These are phyloP conservation scores for Xanthoconium separans DNA, from an alignment of 1,284 basidiomycete species.

Conservation along the genomic window DNA sequence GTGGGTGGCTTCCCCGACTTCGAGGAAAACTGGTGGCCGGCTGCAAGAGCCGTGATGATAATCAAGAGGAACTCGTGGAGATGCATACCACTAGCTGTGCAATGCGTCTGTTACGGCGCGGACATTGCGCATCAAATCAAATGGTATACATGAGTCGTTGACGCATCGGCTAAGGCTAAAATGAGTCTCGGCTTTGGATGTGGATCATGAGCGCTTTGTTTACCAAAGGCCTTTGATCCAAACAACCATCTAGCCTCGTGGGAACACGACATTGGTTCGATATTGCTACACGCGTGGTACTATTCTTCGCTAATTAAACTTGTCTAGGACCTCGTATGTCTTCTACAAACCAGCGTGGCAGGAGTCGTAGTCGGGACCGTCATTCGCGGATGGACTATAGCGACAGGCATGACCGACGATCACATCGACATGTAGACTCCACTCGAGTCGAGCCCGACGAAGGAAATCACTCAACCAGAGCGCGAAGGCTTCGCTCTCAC, in stretches of 20 bases:
- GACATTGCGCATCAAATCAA: constrained; percentile 25
- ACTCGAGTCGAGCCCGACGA: constrained; percentile 9
- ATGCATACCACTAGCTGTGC: constrained; percentile 9
- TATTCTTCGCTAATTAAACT: not conserved
- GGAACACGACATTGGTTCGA: constrained; percentile 3
- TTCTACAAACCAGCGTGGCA: constrained; percentile 19
- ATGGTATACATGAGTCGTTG: constrained; percentile 5
- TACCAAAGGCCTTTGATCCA: constrained; percentile 29
- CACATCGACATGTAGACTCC: constrained; percentile 16
- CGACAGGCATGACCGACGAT: constrained; percentile 17
- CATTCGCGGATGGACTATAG: constrained; percentile 10
- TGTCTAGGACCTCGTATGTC: constrained; percentile 17
- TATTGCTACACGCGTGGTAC: constrained; percentile 1
- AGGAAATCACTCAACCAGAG: constrained; percentile 5
- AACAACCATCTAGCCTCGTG: constrained; percentile 19
- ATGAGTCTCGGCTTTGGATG: constrained; percentile 11
- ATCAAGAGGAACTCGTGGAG: constrained; percentile 18
- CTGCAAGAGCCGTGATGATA: constrained; percentile 13
- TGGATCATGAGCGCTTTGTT: constrained; percentile 29
- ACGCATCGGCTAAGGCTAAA: constrained; percentile 8
- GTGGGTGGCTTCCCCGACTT: constrained; percentile 8
- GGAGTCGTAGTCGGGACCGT: constrained; percentile 20
- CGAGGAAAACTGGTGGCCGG: constrained; percentile 30
- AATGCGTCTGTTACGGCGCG: constrained; percentile 26
- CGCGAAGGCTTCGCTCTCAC: constrained; percentile 13